These are phyloP conservation scores for Trifolium pratense DNA, from an alignment of 306 rosid genomes.

Conservation along the genomic window DNA sequence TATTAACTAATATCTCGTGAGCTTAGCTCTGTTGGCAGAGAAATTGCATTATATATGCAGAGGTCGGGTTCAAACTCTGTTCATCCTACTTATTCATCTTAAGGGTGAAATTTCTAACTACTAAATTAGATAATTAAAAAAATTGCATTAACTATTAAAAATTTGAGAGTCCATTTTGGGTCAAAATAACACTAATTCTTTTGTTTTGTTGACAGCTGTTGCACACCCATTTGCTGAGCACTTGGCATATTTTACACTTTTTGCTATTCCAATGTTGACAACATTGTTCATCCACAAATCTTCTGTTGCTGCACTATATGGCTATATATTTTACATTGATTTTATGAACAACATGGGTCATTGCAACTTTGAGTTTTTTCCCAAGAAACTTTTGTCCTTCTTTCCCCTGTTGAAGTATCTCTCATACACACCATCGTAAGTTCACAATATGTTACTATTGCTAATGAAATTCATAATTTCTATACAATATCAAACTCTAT, in stretches of 20 bases:
- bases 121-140: too few relatives aligned
- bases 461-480: not conserved
- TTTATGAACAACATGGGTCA: slow-evolving; percentile 85
- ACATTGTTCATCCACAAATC: slow-evolving; percentile 47
- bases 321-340: slow-evolving; percentile 52
- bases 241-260: slow-evolving; percentile 56
- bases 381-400: slow-evolving; percentile 44
- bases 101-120: too few relatives aligned
- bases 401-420: slow-evolving; percentile 63
- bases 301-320: slow-evolving; percentile 35
- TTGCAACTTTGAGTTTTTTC: slow-evolving; percentile 71
- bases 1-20: too few relatives aligned
- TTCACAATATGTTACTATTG: not conserved
- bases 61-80: too few relatives aligned
- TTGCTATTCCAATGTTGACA: slow-evolving; percentile 54
- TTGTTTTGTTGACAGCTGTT: slow-evolving; percentile 53
- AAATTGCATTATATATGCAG: too few relatives aligned
- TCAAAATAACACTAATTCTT: not conserved
- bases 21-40: too few relatives aligned
- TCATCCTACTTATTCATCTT: too few relatives aligned
- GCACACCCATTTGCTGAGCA: slow-evolving; percentile 74
- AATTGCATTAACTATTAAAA: too few relatives aligned
- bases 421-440: slow-evolving; percentile 78
- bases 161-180: too few relatives aligned
- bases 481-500: not conserved